Evolutionary conservation across 345 rosid genomes (phyloP).

Genomic region (Pseudoturritis turrita): DNA sequence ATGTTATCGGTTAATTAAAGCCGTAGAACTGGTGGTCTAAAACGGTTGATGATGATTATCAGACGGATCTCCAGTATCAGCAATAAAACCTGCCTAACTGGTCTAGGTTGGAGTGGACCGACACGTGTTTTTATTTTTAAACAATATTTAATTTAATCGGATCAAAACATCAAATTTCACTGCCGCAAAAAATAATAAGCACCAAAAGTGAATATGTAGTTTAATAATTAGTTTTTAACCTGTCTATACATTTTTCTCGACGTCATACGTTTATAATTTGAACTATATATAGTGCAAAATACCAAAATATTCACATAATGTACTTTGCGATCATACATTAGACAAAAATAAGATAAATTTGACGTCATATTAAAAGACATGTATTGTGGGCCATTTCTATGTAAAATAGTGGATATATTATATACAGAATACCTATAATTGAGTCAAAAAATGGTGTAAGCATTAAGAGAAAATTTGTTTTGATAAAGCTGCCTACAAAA

Average conservation of each 20-base stretch:
- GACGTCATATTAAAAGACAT: background rate
- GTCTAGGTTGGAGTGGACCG: background rate
- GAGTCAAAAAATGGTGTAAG: slow-evolving; percentile 27
- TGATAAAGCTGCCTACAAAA: slow-evolving; percentile 22
- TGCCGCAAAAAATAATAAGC: background rate
- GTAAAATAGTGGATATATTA: background rate
- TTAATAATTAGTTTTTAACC: background rate
- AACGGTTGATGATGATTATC: background rate
- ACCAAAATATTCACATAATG: background rate
- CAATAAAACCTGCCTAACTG: background rate
- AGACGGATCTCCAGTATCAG: background rate
- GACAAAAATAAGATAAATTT: background rate
- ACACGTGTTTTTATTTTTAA: background rate
- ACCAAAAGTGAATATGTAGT: background rate
- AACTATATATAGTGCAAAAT: background rate
- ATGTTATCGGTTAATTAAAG: too few species aligned
- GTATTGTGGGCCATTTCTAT: slow-evolving; percentile 21
- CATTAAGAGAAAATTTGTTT: background rate
- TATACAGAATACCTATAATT: background rate
- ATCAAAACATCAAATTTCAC: background rate
- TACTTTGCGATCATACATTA: background rate
- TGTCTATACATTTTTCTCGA: background rate
- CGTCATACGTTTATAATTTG: background rate
- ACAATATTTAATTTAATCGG: background rate
- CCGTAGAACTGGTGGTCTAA: too few species aligned